Evolutionary conservation across 2,329 filamentous ascomycete genomes (phyloP).

Genomic region (Clonostachys byssicola): DNA sequence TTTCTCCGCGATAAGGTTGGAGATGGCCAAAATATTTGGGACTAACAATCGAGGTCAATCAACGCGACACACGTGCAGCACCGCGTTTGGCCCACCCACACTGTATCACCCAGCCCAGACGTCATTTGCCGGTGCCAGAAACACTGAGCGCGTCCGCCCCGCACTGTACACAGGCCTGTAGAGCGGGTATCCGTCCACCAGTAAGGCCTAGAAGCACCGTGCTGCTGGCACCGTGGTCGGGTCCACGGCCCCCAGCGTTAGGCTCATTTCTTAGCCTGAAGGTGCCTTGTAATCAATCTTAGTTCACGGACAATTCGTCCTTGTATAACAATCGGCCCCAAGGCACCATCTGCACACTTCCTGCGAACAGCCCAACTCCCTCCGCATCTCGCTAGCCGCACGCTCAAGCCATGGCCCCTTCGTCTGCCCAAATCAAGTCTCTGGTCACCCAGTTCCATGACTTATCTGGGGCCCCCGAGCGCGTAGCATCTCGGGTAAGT

Average conservation of each 20-base stretch:
- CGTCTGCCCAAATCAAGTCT: slow-evolving; percentile 32
- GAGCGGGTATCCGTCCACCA: too few relatives aligned
- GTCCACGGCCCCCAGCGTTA: too few relatives aligned
- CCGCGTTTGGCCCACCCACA: neutral
- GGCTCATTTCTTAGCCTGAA: too few relatives aligned
- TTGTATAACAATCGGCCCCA: too few relatives aligned
- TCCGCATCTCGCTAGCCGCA: too few relatives aligned
- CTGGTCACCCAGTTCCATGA: slow-evolving; percentile 34
- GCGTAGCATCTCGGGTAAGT: slow-evolving; percentile 39
- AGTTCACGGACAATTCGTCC: too few relatives aligned
- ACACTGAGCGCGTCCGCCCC: too few relatives aligned
- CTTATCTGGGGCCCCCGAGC: slow-evolving; percentile 37
- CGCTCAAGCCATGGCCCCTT: slow-evolving; percentile 24
- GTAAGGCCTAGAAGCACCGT: neutral
- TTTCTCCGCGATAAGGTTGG: neutral
- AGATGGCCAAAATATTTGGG: neutral
- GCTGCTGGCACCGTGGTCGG: neutral
- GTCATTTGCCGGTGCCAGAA: too few relatives aligned
- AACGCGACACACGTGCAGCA: neutral
- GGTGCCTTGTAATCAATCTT: neutral
- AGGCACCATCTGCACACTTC: too few relatives aligned
- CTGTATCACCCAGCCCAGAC: neutral
- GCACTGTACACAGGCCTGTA: too few relatives aligned
- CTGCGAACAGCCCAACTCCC: too few relatives aligned
- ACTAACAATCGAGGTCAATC: neutral